A percentile compares a stretch with the other conserved stretches of the same genome.
phyloP scores from a whole-genome alignment of 2,329 filamentous ascomycete species.

The Aschersonia sp. region DNA sequence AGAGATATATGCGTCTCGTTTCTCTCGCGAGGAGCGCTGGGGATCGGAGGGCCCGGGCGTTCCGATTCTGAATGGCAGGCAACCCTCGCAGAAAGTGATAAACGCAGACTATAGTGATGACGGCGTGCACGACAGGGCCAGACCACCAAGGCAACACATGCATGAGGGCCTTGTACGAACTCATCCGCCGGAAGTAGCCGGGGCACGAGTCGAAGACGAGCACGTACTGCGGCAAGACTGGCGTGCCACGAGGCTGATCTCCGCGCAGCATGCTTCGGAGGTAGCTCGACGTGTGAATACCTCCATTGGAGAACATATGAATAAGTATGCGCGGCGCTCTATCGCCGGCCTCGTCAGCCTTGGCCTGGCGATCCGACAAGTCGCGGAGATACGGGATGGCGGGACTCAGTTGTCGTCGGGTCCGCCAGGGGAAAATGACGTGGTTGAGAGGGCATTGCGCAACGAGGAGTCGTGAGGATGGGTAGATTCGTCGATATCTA shows the following conservation, averaged over 20 bases:
- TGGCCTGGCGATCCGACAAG: slow-evolving; percentile 8
- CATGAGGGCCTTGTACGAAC: slow-evolving; percentile 24
- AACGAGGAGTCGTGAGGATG: slow-evolving; percentile 29
- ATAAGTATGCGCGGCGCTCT: slow-evolving; percentile 20
- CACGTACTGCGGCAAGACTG: slow-evolving; percentile 23
- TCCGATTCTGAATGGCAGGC: slow-evolving; percentile 15
- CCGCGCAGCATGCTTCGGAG: slow-evolving; percentile 13
- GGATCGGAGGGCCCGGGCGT: slow-evolving; percentile 23
- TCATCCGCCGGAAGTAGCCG: slow-evolving; percentile 24
- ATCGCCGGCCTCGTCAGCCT: slow-evolving; percentile 9
- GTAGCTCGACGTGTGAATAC: slow-evolving; percentile 24
- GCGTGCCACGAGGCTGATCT: slow-evolving; percentile 5
- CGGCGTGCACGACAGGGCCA: slow-evolving; percentile 18
- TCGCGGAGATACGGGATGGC: slow-evolving; percentile 24
- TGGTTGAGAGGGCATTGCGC: slow-evolving; percentile 25
- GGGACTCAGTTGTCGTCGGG: slow-evolving; percentile 19
- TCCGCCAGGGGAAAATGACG: slow-evolving; percentile 17
- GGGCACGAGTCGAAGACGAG: slow-evolving; percentile 34
- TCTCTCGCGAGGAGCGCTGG: slow-evolving; percentile 18
- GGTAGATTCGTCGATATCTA: slow-evolving; percentile 28
- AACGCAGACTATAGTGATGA: slow-evolving; percentile 18
- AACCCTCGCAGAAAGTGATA: slow-evolving; percentile 15
- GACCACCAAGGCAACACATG: slow-evolving; percentile 17
- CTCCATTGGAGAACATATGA: slow-evolving; percentile 40
- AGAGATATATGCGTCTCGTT: slow-evolving; percentile 34